Evolutionary conservation across 2,329 filamentous ascomycete genomes (phyloP).

Genomic region (Thielaviopsis punctulata): DNA sequence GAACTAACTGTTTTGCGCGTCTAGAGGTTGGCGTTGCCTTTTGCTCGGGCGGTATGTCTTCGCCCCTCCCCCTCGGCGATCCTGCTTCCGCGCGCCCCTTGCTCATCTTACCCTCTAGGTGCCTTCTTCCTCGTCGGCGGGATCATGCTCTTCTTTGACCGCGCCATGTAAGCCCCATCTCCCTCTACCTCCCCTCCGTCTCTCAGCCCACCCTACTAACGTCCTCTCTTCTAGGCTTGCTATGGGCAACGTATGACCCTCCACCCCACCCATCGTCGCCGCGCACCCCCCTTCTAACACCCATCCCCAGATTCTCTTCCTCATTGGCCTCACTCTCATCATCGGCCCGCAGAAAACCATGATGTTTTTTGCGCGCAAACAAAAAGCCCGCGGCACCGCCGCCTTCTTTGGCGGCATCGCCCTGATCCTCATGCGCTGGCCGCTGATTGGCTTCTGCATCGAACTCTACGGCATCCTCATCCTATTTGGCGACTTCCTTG

Average conservation of each 20-base stretch:
- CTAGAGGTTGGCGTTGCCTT: constrained; percentile 93
- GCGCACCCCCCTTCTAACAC: constrained; percentile 3
- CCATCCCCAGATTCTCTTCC: constrained; percentile 67
- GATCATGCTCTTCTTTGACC: constrained; percentile 93
- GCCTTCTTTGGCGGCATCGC: constrained; percentile 72
- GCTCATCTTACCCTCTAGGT: too few species aligned
- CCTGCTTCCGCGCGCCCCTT: too few species aligned
- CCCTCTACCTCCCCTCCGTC: not conserved
- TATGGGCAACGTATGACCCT: constrained; percentile 74
- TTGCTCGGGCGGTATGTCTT: constrained; percentile 79
- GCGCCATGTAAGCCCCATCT: constrained; percentile 54
- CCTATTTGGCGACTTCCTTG: constrained; percentile 89
- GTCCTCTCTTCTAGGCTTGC: constrained; percentile 46
- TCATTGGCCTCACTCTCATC: constrained; percentile 88
- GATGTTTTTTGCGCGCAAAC: constrained; percentile 81
- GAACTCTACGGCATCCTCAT: constrained; percentile 88
- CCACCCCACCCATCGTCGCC: constrained; percentile 8
- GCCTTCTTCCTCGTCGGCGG: constrained; percentile 90
- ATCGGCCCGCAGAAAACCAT: constrained; percentile 85
- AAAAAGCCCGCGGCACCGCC: constrained; percentile 81
- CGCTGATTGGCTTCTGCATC: constrained; percentile 74
- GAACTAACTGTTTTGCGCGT: constrained; percentile 15
- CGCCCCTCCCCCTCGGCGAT: too few species aligned
- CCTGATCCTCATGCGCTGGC: constrained; percentile 80
- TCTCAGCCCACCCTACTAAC: not conserved